phyloP scores from a whole-genome alignment of 2,329 filamentous ascomycete species.

The Penicillium digitatum region DNA sequence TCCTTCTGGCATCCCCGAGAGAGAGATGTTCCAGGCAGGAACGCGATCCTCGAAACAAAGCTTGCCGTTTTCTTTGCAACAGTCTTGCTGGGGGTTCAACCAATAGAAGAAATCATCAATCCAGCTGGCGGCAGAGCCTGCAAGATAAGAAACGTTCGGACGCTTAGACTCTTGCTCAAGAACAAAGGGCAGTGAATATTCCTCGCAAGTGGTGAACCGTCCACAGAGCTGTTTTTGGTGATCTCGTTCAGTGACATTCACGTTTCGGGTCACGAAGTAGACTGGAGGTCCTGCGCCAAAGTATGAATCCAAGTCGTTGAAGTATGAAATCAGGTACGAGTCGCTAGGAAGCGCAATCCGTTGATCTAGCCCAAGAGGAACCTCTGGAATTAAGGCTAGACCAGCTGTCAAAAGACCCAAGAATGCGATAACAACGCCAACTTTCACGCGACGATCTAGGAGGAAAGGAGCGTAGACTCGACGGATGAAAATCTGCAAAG shows the following conservation, averaged over 20 bases:
- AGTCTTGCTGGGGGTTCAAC: slow-evolving; percentile 82
- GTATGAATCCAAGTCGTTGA: slow-evolving; percentile 92
- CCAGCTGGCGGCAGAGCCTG: slow-evolving; percentile 88
- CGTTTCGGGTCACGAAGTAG: slow-evolving; percentile 83
- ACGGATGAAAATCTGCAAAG: slow-evolving; percentile 81
- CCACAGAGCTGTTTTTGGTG: slow-evolving; percentile 87
- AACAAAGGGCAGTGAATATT: slow-evolving; percentile 79
- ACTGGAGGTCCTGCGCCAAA: slow-evolving; percentile 88
- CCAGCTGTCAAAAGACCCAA: slow-evolving; percentile 82
- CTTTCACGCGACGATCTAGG: slow-evolving; percentile 75
- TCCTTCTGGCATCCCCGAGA: slow-evolving; percentile 88
- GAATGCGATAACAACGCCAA: slow-evolving; percentile 72
- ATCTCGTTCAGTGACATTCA: slow-evolving; percentile 70
- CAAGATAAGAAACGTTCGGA: slow-evolving; percentile 79
- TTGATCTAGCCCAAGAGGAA: slow-evolving; percentile 87
- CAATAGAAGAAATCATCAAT: slow-evolving; percentile 94
- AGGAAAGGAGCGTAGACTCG: slow-evolving; percentile 81
- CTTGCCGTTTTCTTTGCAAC: slow-evolving; percentile 66
- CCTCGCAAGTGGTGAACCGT: slow-evolving; percentile 82
- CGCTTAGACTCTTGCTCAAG: slow-evolving; percentile 93
- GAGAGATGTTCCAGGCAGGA: slow-evolving; percentile 82
- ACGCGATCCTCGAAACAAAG: slow-evolving; percentile 74
- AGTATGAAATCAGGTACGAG: slow-evolving; percentile 93
- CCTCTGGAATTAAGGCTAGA: slow-evolving; percentile 75
- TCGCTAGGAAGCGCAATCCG: slow-evolving; percentile 88